phyloP scores from a whole-genome alignment of 768 basidiomycete species.

The Leccinum imitatum region DNA sequence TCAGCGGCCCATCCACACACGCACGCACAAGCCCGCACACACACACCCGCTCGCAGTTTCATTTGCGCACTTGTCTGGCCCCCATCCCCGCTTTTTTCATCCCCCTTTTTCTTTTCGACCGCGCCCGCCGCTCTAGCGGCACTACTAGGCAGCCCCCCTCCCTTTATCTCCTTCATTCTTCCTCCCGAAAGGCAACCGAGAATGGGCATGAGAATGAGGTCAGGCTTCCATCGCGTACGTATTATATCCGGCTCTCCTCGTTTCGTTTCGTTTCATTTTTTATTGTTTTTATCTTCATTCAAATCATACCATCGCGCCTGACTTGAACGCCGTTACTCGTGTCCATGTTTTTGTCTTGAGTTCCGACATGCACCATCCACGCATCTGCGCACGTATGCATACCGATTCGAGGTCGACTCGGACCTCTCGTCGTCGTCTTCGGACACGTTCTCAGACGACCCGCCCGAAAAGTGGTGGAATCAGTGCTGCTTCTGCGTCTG shows the following conservation, averaged over 20 bases:
- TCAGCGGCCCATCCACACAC: neutral
- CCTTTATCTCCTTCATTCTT: neutral
- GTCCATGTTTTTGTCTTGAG: neutral
- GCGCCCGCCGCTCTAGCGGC: neutral
- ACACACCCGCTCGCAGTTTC: conserved; percentile 2
- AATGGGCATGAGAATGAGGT: conserved; percentile 13
- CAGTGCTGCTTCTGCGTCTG: conserved; percentile 18
- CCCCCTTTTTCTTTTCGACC: neutral
- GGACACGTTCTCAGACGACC: conserved; percentile 23
- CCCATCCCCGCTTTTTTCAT: neutral
- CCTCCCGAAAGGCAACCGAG: neutral
- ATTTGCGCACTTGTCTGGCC: neutral
- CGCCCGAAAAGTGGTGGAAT: conserved; percentile 22
- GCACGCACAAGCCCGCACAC: neutral
- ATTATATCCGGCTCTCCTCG: neutral
- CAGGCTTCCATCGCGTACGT: conserved; percentile 12
- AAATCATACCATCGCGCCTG: neutral
- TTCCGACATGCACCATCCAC: conserved; percentile 7
- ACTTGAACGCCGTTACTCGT: neutral
- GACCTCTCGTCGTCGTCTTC: conserved; percentile 26
- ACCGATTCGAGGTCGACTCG: conserved; percentile 26
- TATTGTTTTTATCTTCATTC: neutral
- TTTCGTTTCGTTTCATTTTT: neutral
- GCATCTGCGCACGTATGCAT: conserved; percentile 11
- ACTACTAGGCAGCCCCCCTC: neutral